Evolutionary conservation across 2,329 filamentous ascomycete genomes (phyloP).

Genomic region (Arthrobotrys sinensis): DNA sequence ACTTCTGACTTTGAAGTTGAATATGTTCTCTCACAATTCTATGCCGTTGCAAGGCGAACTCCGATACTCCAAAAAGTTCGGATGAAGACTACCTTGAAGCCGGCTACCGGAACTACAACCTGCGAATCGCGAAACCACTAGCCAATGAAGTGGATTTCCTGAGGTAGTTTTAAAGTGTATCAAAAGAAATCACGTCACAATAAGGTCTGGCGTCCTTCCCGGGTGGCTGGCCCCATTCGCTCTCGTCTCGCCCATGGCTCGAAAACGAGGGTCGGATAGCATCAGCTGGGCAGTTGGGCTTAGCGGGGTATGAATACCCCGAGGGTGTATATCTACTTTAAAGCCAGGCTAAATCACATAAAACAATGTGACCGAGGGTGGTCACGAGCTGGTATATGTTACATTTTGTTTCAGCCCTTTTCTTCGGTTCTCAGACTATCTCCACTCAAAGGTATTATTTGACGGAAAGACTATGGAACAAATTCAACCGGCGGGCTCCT

Average conservation of each 20-base stretch:
- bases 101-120: conserved; percentile 40
- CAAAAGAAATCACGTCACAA: conserved; percentile 56
- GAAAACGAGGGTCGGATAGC: conserved; percentile 15
- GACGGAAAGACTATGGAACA: conserved; percentile 57
- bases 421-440: conserved; percentile 11
- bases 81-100: conserved; percentile 37
- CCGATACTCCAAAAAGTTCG: conserved; percentile 42
- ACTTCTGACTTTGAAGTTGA: not conserved
- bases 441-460: conserved; percentile 18
- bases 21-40: conserved; percentile 2
- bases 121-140: conserved; percentile 55
- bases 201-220: conserved; percentile 56
- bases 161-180: conserved; percentile 41
- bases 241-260: conserved; percentile 44
- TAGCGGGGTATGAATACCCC: conserved; percentile 45
- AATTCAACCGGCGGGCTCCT: conserved; percentile 32
- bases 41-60: conserved; percentile 36
- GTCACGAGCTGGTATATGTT: conserved; percentile 50
- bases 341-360: conserved; percentile 46
- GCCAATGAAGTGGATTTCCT: conserved; percentile 37
- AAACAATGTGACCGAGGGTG: conserved; percentile 28
- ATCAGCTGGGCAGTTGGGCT: conserved; percentile 20
- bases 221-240: conserved; percentile 50
- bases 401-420: conserved; percentile 45
- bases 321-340: conserved; percentile 29